Conservation (phyloP, 2,329 filamentous ascomycete species). For the Exophiala alcalophila region DNA sequence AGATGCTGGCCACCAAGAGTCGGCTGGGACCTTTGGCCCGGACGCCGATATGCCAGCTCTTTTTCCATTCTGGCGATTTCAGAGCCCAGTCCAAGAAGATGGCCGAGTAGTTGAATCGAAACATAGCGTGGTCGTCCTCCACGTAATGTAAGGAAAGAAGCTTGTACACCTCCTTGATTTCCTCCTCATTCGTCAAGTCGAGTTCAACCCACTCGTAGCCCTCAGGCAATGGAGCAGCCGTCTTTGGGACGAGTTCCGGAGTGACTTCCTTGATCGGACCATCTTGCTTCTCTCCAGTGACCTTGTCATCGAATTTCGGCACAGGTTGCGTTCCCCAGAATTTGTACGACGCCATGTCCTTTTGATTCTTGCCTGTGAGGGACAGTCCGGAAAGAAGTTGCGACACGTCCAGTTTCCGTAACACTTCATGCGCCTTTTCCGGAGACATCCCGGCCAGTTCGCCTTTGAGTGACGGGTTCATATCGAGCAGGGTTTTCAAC, state of each 20-base stretch:
- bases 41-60: constrained; percentile 93
- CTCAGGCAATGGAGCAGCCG: constrained; percentile 69
- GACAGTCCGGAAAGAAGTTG: constrained; percentile 56
- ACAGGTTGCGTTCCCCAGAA: constrained; percentile 99
- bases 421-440: constrained; percentile 53
- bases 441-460: constrained; percentile 71
- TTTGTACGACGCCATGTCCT: constrained; percentile 96
- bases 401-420: constrained; percentile 49
- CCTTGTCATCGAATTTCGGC: constrained; percentile 68
- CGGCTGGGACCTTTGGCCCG: constrained; percentile 70
- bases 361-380: constrained; percentile 78
- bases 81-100: constrained; percentile 92
- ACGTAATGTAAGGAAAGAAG: constrained; percentile 92
- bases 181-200: constrained; percentile 73
- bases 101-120: constrained; percentile 92
- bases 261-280: constrained; percentile 81
- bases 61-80: constrained; percentile 89
- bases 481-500: constrained; percentile 40
- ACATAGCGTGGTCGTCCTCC: constrained; percentile 94
- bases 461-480: constrained; percentile 63
- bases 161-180: constrained; percentile 86
- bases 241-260: constrained; percentile 72
- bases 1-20: constrained; percentile 93
- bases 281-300: constrained; percentile 59
- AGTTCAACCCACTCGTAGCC: constrained; percentile 95